Percentiles rank a stretch among this genome's conserved stretches.
Evolutionary conservation across 352 stramenopile genomes (phyloP).

Genomic region (Pythium utonaiense): DNA sequence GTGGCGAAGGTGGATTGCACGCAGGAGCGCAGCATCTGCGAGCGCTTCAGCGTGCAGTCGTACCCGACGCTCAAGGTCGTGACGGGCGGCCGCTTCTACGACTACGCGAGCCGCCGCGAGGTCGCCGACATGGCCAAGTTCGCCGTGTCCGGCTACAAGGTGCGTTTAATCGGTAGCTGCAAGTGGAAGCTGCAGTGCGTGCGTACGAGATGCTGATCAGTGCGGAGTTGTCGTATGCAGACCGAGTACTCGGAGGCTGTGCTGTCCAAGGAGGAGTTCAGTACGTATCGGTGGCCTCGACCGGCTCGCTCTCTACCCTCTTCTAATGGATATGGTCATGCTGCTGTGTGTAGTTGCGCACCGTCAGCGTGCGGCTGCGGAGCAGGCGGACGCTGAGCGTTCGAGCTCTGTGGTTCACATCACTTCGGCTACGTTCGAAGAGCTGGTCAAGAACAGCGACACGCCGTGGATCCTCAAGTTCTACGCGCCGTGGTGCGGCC

Average conservation of each 20-base stretch:
- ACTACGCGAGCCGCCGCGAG: slow-evolving; percentile 67
- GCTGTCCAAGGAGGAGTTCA: slow-evolving; percentile 52
- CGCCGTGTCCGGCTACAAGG: slow-evolving; percentile 60
- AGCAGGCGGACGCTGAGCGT: slow-evolving; percentile 28
- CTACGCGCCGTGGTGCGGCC: slow-evolving; percentile 92
- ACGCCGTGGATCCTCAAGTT: slow-evolving; percentile 88
- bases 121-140: slow-evolving; percentile 51
- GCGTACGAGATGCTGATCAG: not conserved
- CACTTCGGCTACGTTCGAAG: slow-evolving; percentile 25
- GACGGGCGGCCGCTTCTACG: slow-evolving; percentile 50
- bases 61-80: slow-evolving; percentile 85
- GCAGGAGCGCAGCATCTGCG: slow-evolving; percentile 62
- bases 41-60: slow-evolving; percentile 75
- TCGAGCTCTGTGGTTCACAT: slow-evolving; percentile 28
- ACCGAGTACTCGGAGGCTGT: slow-evolving; percentile 49
- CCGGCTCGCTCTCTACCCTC: too few species aligned
- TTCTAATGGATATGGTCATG: not conserved
- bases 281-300: slow-evolving; percentile 22
- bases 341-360: slow-evolving; percentile 1
- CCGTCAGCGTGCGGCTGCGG: slow-evolving; percentile 15
- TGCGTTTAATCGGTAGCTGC: slow-evolving; percentile 8
- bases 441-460: slow-evolving; percentile 50
- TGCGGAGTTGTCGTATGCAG: slow-evolving; percentile 15
- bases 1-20: slow-evolving; percentile 82
- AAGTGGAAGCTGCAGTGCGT: not conserved